Conservation (phyloP, 1,139 yeast genomes). For the Yamadazyma sp. region DNA sequence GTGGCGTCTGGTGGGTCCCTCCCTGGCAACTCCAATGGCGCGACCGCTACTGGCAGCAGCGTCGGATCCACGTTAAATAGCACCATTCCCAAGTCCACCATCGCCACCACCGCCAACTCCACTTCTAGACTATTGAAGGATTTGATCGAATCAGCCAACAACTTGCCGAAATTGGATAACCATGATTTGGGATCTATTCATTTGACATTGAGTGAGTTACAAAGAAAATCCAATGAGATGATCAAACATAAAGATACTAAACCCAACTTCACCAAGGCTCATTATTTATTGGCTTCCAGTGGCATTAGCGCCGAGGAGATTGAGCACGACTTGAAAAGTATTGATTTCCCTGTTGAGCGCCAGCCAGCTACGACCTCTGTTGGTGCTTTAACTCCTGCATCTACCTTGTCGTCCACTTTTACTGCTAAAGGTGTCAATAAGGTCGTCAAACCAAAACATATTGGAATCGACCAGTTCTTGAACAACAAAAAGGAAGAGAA, state of each 20-base stretch:
- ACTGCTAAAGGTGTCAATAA: constrained; percentile 6
- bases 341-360: constrained; percentile 23
- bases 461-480: constrained; percentile 54
- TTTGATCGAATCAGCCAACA: constrained; percentile 67
- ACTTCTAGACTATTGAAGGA: constrained; percentile 44
- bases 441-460: constrained; percentile 14
- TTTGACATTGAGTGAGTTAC: constrained; percentile 74
- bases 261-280: constrained; percentile 76
- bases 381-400: background rate
- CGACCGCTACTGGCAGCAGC: background rate
- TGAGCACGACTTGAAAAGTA: constrained; percentile 58
- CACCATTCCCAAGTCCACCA: constrained; percentile 1
- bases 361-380: constrained; percentile 3
- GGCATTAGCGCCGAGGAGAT: constrained; percentile 89
- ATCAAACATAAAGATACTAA: constrained; percentile 44
- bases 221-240: constrained; percentile 63
- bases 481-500: constrained; percentile 78
- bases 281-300: constrained; percentile 84
- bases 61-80: background rate
- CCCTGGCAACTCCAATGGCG: background rate
- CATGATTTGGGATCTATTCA: constrained; percentile 72
- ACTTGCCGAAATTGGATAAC: constrained; percentile 60
- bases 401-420: background rate
- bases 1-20: background rate
- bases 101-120: constrained; percentile 8